Percentiles rank a stretch among this genome's conserved stretches.
These are phyloP conservation scores for Termitomyces sp. DNA, from an alignment of 768 basidiomycete species.

Conservation along the genomic window DNA sequence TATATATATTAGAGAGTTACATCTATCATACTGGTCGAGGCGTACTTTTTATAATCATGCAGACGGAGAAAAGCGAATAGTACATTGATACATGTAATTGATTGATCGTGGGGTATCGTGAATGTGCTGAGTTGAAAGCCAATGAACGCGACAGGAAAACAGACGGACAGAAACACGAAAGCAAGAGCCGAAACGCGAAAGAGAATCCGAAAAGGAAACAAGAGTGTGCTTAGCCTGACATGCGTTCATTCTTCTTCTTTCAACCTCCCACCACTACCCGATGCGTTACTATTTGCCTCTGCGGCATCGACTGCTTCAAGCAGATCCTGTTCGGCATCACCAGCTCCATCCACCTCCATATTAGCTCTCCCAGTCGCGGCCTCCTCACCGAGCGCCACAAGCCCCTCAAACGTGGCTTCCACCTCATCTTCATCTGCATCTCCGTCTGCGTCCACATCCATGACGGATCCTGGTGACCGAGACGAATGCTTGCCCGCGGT, in stretches of 20 bases:
- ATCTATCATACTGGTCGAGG: neutral
- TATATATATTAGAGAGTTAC: neutral
- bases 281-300: slow-evolving; percentile 36
- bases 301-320: slow-evolving; percentile 51
- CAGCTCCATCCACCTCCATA: slow-evolving; percentile 16
- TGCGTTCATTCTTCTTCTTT: slow-evolving; percentile 17
- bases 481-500: slow-evolving; percentile 13
- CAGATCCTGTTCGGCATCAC: slow-evolving; percentile 43
- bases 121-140: neutral
- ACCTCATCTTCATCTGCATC: slow-evolving; percentile 29
- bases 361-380: slow-evolving; percentile 1
- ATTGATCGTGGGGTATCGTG: slow-evolving; percentile 1
- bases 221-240: neutral
- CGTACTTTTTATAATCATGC: neutral
- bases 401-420: slow-evolving; percentile 22
- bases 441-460: slow-evolving; percentile 31
- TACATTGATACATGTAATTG: slow-evolving; percentile 2
- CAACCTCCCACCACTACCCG: slow-evolving; percentile 20
- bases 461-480: slow-evolving; percentile 9
- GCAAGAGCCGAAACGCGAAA: neutral
- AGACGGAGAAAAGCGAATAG: neutral
- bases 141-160: neutral
- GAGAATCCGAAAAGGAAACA: neutral
- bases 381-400: slow-evolving; percentile 10
- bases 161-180: neutral